These are phyloP conservation scores for Cyberlindnera mrakii DNA, from an alignment of 805 yeast genomes.

Conservation along the genomic window DNA sequence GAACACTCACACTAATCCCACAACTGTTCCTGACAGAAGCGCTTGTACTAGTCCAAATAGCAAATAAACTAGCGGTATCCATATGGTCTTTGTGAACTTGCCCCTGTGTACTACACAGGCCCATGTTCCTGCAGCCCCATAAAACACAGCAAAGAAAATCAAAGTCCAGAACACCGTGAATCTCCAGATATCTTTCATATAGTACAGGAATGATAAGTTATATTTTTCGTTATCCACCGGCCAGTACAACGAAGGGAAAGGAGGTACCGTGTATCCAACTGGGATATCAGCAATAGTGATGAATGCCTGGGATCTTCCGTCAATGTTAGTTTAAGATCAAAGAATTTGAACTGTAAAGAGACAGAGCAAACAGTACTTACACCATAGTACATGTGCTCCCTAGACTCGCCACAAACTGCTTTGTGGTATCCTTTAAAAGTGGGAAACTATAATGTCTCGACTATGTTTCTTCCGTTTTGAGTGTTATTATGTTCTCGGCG, in stretches of 20 bases:
- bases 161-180: slow-evolving; percentile 82
- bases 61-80: slow-evolving; percentile 42
- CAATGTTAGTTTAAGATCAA: not conserved
- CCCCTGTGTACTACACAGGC: slow-evolving; percentile 46
- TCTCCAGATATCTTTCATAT: slow-evolving; percentile 67
- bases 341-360: not conserved
- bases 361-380: no score
- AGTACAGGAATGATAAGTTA: slow-evolving; percentile 54
- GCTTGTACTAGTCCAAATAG: slow-evolving; percentile 59
- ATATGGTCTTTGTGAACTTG: slow-evolving; percentile 31
- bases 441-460: no score
- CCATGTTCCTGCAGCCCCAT: slow-evolving; percentile 55
- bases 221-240: slow-evolving; percentile 41
- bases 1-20: slow-evolving; percentile 52
- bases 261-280: slow-evolving; percentile 73
- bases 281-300: slow-evolving; percentile 55
- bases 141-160: slow-evolving; percentile 58
- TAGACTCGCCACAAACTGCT: no score
- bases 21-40: slow-evolving; percentile 63
- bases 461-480: no score
- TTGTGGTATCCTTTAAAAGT: no score
- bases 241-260: slow-evolving; percentile 77
- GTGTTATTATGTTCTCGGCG: no score
- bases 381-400: no score
- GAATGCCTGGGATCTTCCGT: slow-evolving; percentile 22